Base-by-base conservation (phyloP, 2,329 filamentous ascomycete genomes). In the Colletotrichum phormii region DNA sequence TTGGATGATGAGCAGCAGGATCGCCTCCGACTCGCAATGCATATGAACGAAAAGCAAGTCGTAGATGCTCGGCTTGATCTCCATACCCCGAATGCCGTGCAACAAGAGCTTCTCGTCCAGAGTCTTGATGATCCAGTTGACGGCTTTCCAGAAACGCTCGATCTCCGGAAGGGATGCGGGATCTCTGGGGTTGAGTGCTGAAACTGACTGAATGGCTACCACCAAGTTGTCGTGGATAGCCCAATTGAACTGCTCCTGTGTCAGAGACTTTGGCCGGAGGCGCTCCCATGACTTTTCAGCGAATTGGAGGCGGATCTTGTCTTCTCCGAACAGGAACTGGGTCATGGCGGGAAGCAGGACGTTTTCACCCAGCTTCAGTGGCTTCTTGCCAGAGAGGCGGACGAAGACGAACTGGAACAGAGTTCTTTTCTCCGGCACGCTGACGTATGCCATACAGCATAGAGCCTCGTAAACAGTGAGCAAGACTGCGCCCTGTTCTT, bases 401-500 rank as follows among this genome's bases (percentile, higher is more conserved):
- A 90, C 87, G 80, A 98, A 98, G 12, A 97, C 94, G 76, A 89
- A 90, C 79, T 98, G 93, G 80, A 98, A 98, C 75, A 91, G 80
- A 0, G 80, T 77, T 3, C 87, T 85, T 75, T 87, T 86, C 4
- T 86, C 85, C 1, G 87, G 84, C n/a, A 85, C 76, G 57, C 83
- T 87, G 73, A 98, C 86, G 79, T 97, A 95, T 0, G 93, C 88
- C 76, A 95, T 90, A 81, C 93, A 97, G 80, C 95, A 97, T 64
- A 98, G 85, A 0, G 93, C 92, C 81, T 98, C 96, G 77, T 97
- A 98, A 35, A 98, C 89, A 12, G 94, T 92, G 71, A 97, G 89
- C 63, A 97, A 89, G 7, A 94, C 90, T 33, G 89, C 85, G 1
- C 88, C 84, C 33, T 89, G 83, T 7, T 87, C 80, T 24, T 84